A percentile compares a stretch with the other conserved stretches of the same genome.
Evolutionary conservation across 2,329 filamentous ascomycete genomes (phyloP).

Genomic region (Chaetomium globosum): DNA sequence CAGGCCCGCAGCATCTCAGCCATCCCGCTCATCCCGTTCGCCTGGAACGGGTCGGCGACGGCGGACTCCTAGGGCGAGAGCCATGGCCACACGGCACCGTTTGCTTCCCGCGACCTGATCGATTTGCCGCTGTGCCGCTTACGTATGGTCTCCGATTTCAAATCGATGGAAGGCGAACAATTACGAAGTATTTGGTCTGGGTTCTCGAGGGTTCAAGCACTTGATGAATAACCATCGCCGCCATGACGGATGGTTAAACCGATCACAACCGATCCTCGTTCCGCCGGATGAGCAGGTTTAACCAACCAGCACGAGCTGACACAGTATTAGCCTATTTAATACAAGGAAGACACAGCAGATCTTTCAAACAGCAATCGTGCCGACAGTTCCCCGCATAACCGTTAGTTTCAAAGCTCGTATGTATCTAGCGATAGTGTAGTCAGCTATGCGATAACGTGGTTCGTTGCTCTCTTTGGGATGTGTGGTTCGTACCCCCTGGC

Average conservation of each 20-base stretch:
- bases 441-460: background rate
- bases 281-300: too few relatives aligned
- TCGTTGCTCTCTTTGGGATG: background rate
- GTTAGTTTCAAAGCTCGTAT: constrained; percentile 9
- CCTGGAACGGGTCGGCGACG: background rate
- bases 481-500: background rate
- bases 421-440: constrained; percentile 11
- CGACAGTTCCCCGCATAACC: background rate
- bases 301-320: background rate
- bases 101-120: background rate
- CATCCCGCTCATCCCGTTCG: constrained; percentile 5
- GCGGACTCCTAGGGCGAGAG: background rate
- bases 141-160: background rate
- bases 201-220: background rate
- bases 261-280: too few relatives aligned
- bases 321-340: background rate
- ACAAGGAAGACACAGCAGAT: background rate
- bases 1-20: background rate
- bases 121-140: background rate
- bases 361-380: background rate
- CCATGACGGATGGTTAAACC: too few relatives aligned
- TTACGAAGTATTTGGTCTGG: too few relatives aligned
- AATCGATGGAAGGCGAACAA: background rate
- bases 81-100: background rate
- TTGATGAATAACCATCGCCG: background rate